Evolutionary conservation across 2,329 filamentous ascomycete species (phyloP).

Genomic region (Lasiodiplodia gonubiensis): DNA sequence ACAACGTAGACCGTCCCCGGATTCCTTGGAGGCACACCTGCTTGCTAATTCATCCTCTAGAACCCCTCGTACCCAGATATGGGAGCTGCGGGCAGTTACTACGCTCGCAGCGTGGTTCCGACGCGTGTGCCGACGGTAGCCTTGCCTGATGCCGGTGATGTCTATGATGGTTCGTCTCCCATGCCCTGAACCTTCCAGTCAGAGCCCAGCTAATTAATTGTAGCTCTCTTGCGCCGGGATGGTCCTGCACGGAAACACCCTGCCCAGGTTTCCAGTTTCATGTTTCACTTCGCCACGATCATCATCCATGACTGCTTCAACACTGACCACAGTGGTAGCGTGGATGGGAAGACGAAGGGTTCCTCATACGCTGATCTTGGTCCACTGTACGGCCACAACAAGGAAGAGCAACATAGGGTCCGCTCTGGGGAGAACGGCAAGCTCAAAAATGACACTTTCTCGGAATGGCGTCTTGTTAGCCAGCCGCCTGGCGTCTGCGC

Average conservation of each 20-base stretch:
- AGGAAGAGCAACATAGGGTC: constrained; percentile 66
- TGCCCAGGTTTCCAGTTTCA: constrained; percentile 68
- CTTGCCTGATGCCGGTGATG: not conserved
- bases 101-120: constrained; percentile 66
- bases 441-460: constrained; percentile 69
- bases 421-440: constrained; percentile 66
- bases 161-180: constrained; percentile 7
- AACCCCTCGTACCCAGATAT: constrained; percentile 65
- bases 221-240: constrained; percentile 66
- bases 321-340: constrained; percentile 63
- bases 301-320: constrained; percentile 62
- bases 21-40: constrained; percentile 30
- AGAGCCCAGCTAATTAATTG: constrained; percentile 66
- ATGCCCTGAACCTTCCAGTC: constrained; percentile 51
- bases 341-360: constrained; percentile 62
- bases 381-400: constrained; percentile 70
- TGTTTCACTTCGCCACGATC: constrained; percentile 72
- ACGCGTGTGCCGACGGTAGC: constrained; percentile 56
- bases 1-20: constrained; percentile 35
- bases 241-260: constrained; percentile 62
- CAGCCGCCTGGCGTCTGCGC: constrained; percentile 67
- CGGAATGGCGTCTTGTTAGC: constrained; percentile 64
- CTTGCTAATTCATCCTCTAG: constrained; percentile 43
- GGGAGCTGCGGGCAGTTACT: constrained; percentile 64
- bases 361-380: constrained; percentile 73